Percentiles rank a stretch among this genome's conserved stretches.
Evolutionary conservation across 2,329 filamentous ascomycete species (phyloP).

Genomic region (Claviceps humidiphila): DNA sequence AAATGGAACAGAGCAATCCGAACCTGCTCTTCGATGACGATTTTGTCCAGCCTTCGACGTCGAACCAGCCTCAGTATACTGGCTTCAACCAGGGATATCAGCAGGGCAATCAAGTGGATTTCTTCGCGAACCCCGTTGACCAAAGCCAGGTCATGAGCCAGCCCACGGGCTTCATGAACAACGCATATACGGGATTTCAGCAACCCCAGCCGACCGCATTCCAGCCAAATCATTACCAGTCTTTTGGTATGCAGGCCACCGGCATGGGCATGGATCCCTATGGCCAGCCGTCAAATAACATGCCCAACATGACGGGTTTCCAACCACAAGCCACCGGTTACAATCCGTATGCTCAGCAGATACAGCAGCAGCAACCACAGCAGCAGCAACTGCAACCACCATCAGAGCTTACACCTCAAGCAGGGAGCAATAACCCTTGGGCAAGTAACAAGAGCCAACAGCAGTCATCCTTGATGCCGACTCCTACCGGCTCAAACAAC

Average conservation of each 20-base stretch:
- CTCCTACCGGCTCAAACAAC: slow-evolving; percentile 93
- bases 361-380: slow-evolving; percentile 19
- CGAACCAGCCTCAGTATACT: slow-evolving; percentile 58
- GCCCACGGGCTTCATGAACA: slow-evolving; percentile 57
- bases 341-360: slow-evolving; percentile 38
- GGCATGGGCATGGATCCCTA: slow-evolving; percentile 61
- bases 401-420: slow-evolving; percentile 50
- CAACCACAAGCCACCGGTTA: slow-evolving; percentile 40
- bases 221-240: slow-evolving; percentile 48
- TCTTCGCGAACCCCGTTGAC: slow-evolving; percentile 90
- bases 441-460: slow-evolving; percentile 48
- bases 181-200: slow-evolving; percentile 41
- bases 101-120: slow-evolving; percentile 91
- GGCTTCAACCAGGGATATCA: slow-evolving; percentile 96
- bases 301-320: slow-evolving; percentile 26
- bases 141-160: slow-evolving; percentile 61
- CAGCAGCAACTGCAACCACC: slow-evolving; percentile 10
- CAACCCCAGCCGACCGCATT: slow-evolving; percentile 36
- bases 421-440: slow-evolving; percentile 94
- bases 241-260: slow-evolving; percentile 49
- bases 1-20: slow-evolving; percentile 77
- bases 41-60: slow-evolving; percentile 32
- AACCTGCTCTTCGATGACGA: slow-evolving; percentile 81
- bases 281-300: slow-evolving; percentile 28
- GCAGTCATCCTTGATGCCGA: slow-evolving; percentile 54